Evolutionary conservation across 306 rosid genomes (phyloP).

Genomic region (Vachellia pachyceras): DNA sequence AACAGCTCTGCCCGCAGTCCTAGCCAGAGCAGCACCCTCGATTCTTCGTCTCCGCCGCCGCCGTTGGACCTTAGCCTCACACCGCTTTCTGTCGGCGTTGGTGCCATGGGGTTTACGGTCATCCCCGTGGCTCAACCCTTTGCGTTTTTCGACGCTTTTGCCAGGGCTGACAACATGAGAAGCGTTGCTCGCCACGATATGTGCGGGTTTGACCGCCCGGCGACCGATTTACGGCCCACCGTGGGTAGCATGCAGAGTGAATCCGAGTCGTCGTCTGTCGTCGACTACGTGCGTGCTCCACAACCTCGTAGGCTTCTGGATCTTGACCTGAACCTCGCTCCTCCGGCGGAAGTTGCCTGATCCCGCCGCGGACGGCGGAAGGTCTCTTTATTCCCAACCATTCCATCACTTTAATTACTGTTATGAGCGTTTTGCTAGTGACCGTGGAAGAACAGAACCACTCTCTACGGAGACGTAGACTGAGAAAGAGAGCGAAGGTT

Average conservation of each 20-base stretch:
- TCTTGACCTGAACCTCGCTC: conserved; percentile 78
- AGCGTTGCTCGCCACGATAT: conserved; percentile 41
- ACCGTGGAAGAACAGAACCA: conserved; percentile 24
- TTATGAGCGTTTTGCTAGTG: background rate
- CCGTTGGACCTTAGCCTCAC: conserved; percentile 50
- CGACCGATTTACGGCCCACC: conserved; percentile 18
- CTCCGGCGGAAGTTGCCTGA: conserved; percentile 70
- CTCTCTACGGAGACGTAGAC: conserved; percentile 21
- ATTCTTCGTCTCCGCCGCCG: conserved; percentile 45
- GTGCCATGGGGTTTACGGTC: background rate
- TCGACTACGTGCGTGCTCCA: conserved; percentile 47
- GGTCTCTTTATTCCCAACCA: background rate
- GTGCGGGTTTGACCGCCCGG: conserved; percentile 44
- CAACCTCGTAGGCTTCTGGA: conserved; percentile 45
- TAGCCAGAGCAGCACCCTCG: conserved; percentile 74
- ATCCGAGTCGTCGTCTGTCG: conserved; percentile 60
- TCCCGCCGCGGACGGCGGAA: background rate
- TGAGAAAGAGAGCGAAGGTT: background rate
- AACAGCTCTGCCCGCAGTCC: conserved; percentile 45
- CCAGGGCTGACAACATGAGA: conserved; percentile 38
- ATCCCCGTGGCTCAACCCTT: conserved; percentile 52
- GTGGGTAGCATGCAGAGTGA: conserved; percentile 45
- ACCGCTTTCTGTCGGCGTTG: conserved; percentile 29
- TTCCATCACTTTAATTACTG: background rate
- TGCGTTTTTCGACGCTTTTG: conserved; percentile 62